A percentile compares a stretch with the other conserved stretches of the same genome.
Conservation (phyloP, 768 basidiomycete species). For the Amanita brunnescens region DNA sequence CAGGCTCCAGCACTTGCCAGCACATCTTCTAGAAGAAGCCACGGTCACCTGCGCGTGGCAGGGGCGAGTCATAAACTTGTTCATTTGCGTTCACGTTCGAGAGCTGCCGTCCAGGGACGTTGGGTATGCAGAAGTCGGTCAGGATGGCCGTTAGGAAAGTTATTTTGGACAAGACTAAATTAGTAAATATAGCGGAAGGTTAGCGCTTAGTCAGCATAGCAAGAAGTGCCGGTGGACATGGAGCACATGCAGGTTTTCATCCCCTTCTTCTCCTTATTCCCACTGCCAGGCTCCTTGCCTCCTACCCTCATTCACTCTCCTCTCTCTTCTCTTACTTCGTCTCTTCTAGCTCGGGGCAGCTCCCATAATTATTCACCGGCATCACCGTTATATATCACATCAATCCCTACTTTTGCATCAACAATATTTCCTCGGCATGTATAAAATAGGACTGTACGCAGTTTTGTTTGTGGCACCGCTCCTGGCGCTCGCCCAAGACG, state of each 20-base stretch:
- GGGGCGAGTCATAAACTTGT: no score
- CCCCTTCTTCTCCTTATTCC: neutral
- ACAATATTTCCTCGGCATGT: neutral
- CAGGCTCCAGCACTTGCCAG: no score
- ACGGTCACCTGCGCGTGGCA: no score
- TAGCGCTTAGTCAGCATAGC: neutral
- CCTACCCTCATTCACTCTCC: neutral
- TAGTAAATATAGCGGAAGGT: neutral
- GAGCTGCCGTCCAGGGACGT: no score
- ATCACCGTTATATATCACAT: neutral
- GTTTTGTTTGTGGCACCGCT: slow-evolving; percentile 22
- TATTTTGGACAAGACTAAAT: no score
- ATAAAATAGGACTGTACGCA: neutral
- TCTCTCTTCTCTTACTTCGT: neutral
- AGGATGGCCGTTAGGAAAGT: no score
- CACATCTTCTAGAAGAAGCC: no score
- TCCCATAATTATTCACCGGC: neutral
- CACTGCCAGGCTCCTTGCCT: neutral
- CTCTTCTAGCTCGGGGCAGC: neutral
- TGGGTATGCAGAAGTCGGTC: no score
- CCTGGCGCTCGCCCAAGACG: slow-evolving; percentile 42
- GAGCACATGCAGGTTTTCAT: neutral
- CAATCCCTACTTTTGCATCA: neutral
- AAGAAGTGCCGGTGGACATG: neutral
- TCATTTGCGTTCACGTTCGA: no score